phyloP scores from a whole-genome alignment of 208 protist genomes.

The Dictyostelium gargantuum region DNA sequence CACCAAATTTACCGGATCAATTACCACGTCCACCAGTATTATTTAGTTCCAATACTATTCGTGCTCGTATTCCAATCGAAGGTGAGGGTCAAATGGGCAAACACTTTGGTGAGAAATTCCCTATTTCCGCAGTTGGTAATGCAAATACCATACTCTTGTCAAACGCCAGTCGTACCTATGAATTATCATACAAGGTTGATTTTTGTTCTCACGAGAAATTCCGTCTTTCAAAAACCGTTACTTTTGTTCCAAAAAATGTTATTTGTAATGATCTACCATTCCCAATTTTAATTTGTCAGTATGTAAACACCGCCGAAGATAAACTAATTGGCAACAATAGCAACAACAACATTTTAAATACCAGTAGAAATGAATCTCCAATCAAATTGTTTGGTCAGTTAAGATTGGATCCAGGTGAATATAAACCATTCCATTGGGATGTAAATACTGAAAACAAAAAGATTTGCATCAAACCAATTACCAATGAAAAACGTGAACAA shows the following conservation, averaged over 20 bases:
- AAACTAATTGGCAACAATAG: neutral
- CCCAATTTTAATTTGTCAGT: neutral
- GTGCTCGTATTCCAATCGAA: neutral
- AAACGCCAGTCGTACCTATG: neutral
- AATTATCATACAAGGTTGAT: constrained; percentile 13
- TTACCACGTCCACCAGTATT: neutral
- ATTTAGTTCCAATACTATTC: neutral
- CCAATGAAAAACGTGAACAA: neutral
- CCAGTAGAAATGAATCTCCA: no score
- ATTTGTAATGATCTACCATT: constrained; percentile 2
- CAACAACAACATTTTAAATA: no score
- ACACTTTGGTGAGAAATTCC: neutral
- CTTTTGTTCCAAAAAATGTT: constrained; percentile 12
- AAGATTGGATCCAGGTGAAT: constrained; percentile 7
- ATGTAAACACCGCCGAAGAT: neutral
- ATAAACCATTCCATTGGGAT: constrained; percentile 49
- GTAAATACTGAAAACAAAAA: neutral
- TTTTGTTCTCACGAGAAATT: constrained; percentile 18
- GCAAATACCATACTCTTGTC: neutral
- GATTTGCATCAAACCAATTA: neutral
- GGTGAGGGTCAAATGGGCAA: neutral
- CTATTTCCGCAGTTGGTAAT: constrained; percentile 30
- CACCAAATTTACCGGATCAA: neutral
- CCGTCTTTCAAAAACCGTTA: constrained; percentile 8
- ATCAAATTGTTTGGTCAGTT: neutral